Evolutionary conservation across 2,329 filamentous ascomycete species (phyloP).

Genomic region (Phoma sp.): DNA sequence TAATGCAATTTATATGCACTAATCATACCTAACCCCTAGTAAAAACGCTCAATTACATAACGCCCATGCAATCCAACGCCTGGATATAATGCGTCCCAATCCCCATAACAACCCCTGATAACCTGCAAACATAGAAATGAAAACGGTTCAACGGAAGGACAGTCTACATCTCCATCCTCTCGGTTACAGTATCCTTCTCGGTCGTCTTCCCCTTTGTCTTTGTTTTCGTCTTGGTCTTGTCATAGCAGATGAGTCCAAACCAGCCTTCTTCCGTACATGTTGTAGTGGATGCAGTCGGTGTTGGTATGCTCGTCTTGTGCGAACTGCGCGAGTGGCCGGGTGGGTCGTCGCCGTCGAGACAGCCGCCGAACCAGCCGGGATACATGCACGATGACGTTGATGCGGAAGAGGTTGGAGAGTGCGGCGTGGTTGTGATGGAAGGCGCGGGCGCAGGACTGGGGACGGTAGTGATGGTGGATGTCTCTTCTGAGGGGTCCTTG

Average conservation of each 20-base stretch:
- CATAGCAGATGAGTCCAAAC: slow-evolving; percentile 43
- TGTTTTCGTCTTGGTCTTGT: slow-evolving; percentile 31
- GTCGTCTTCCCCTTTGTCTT: slow-evolving; percentile 17
- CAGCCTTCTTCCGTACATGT: slow-evolving; percentile 38
- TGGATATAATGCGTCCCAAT: slow-evolving; percentile 18
- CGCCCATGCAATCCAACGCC: not conserved
- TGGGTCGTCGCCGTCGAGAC: slow-evolving; percentile 58
- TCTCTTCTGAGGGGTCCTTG: slow-evolving; percentile 33
- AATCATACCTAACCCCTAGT: too few relatives aligned
- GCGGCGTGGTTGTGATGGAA: slow-evolving; percentile 41
- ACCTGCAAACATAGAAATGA: too few relatives aligned
- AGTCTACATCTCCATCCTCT: slow-evolving; percentile 38
- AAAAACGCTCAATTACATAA: not conserved
- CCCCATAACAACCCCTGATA: not conserved
- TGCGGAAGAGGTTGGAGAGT: slow-evolving; percentile 41
- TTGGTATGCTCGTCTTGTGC: slow-evolving; percentile 31
- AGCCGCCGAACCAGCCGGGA: slow-evolving; percentile 58
- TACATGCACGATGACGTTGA: slow-evolving; percentile 52
- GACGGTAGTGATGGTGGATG: slow-evolving; percentile 46
- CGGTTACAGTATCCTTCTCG: slow-evolving; percentile 14
- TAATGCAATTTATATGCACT: too few relatives aligned
- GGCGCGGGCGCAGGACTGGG: slow-evolving; percentile 35
- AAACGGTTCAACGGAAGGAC: not conserved
- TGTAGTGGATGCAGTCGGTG: slow-evolving; percentile 26
- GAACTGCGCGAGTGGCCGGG: slow-evolving; percentile 42